These are phyloP conservation scores for Kwoniella sp. DNA, from an alignment of 768 basidiomycete species.

Conservation along the genomic window DNA sequence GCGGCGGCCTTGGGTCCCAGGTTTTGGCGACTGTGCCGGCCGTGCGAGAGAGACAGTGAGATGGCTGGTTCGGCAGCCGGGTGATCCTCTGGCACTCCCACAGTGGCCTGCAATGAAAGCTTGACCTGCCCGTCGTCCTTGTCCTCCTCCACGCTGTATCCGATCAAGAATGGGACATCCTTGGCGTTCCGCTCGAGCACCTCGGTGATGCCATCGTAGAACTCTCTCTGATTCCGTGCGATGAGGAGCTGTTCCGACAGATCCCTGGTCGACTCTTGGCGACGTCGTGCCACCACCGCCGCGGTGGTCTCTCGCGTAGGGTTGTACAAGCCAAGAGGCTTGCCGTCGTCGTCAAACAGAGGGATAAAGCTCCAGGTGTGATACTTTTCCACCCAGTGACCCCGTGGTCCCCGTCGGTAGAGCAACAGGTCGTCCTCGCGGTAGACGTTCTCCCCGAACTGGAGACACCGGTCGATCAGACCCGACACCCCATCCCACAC, in stretches of 20 bases:
- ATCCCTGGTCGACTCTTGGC: constrained; percentile 17
- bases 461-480: constrained; percentile 16
- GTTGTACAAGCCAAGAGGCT: constrained; percentile 20
- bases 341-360: constrained; percentile 4
- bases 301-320: constrained; percentile 23
- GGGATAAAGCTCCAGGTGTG: constrained; percentile 32
- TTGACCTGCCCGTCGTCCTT: neutral
- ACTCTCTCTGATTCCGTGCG: constrained; percentile 13
- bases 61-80: constrained; percentile 1
- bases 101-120: constrained; percentile 8
- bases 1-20: neutral
- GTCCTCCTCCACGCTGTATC: constrained; percentile 15
- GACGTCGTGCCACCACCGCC: constrained; percentile 16
- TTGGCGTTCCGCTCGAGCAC: constrained; percentile 15
- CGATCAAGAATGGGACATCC: constrained; percentile 28
- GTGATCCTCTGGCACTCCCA: constrained; percentile 20
- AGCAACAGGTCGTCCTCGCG: constrained; percentile 18
- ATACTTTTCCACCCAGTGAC: constrained; percentile 23
- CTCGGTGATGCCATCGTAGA: constrained; percentile 12
- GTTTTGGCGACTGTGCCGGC: neutral
- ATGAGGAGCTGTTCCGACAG: constrained; percentile 15
- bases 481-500: constrained; percentile 18
- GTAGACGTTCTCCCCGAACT: constrained; percentile 10
- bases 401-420: constrained; percentile 15
- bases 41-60: neutral